Evolutionary conservation across 768 basidiomycete species (phyloP), one percentile per base, ranked within the genome.

Genomic region (Leccinum arenicola): DNA sequence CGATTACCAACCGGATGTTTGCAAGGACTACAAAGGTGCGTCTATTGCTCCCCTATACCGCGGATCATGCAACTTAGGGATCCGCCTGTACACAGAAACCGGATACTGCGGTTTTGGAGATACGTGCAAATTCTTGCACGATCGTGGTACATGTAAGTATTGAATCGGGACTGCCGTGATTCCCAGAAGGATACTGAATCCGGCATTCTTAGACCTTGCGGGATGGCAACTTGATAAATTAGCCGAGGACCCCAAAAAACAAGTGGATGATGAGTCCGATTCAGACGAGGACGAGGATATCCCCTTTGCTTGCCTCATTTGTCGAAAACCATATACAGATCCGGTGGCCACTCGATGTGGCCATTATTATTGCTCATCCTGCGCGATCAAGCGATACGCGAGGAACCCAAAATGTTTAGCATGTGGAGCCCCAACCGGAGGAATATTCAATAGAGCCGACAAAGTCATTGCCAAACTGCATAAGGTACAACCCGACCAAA

Each of bases 81-180:
- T 31, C 52, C 12, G 3, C 52, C n/a, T 48, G 50, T 50, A 19
- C 17, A 36, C 68, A 96, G 96, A 98, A 78, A 99, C 97, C 54
- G 97, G 97, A 0, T 99, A 93, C 72, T 99, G 97, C 74, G 97
- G 97, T 21, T 99, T 96, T 73, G 97, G 97, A 31, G 97, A 99
- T 75, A 95, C 94, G 4, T 99, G 97, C 76, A 98, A 98, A 81
- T 98, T 98, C 79, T 81, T 98, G 71, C 97, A 98, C 76, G 97
- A 98, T 75, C 88, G 96, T 68, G 95, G 96, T 58, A 94, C 92
- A 36, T 94, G 91, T 92, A 68, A 72, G 90, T 85, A 56, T 50
- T 15, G 33, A 19, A 7, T 21, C 1, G 12, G 33, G 54, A 57
- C 33, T 35, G 27, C 23, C 49, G 40, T 50, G 11, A 38, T 58